phyloP scores from a whole-genome alignment of 306 rosid species.

The Astragalus glycyphyllos region DNA sequence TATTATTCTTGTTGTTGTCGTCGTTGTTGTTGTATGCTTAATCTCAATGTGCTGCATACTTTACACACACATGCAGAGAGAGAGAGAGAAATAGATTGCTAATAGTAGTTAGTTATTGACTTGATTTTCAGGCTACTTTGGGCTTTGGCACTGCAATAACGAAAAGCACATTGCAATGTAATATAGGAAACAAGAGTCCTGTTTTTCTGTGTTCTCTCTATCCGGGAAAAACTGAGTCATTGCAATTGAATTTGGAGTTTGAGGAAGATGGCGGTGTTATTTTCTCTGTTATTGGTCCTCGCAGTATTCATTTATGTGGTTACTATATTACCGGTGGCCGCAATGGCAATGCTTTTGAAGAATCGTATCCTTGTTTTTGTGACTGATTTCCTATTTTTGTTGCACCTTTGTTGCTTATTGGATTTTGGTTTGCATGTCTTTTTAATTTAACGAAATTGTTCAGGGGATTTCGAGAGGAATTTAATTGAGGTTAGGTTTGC shows the following conservation, averaged over 20 bases:
- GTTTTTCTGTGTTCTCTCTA: constrained; percentile 76
- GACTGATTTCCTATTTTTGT: neutral
- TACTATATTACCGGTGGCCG: constrained; percentile 52
- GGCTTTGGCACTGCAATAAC: constrained; percentile 64
- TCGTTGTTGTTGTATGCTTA: constrained; percentile 18
- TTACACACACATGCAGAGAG: neutral
- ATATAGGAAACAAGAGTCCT: constrained; percentile 81
- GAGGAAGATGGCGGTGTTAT: constrained; percentile 79
- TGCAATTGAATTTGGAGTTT: constrained; percentile 82
- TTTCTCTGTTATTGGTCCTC: constrained; percentile 87
- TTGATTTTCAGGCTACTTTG: constrained; percentile 63
- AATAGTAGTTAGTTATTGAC: neutral
- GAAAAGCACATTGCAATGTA: constrained; percentile 85
- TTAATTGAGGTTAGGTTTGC: neutral
- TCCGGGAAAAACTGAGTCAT: constrained; percentile 71
- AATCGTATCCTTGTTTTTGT: constrained; percentile 70
- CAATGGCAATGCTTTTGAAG: constrained; percentile 36
- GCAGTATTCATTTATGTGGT: constrained; percentile 87
- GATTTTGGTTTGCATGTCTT: neutral
- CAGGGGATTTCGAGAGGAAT: neutral
- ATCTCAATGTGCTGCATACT: neutral
- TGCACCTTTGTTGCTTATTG: neutral
- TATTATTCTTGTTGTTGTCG: neutral
- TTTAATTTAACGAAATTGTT: neutral
- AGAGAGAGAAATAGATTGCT: neutral